Evolutionary conservation across 305 asterid genomes (phyloP).

Genomic region (Caryopteris hybrid): DNA sequence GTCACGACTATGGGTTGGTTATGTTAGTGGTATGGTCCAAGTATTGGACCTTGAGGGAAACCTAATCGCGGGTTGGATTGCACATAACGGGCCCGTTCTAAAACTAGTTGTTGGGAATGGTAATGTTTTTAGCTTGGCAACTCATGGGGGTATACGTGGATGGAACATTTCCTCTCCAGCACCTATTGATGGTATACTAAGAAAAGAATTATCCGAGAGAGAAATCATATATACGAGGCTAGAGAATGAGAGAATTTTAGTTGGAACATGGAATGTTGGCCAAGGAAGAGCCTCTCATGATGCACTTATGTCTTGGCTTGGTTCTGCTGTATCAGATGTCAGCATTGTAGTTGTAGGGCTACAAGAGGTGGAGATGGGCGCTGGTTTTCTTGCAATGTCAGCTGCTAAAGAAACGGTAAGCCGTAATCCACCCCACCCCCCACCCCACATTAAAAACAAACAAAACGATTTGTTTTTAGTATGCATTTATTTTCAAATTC

Average conservation of each 20-base stretch:
- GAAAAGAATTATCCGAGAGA: slow-evolving; percentile 52
- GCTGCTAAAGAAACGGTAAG: slow-evolving; percentile 97
- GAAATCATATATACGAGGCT: slow-evolving; percentile 53
- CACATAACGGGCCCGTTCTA: slow-evolving; percentile 85
- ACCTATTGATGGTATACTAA: slow-evolving; percentile 58
- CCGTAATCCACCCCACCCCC: not conserved
- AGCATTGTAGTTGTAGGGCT: slow-evolving; percentile 80
- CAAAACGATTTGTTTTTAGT: not conserved
- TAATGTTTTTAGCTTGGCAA: slow-evolving; percentile 70
- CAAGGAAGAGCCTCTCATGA: slow-evolving; percentile 93
- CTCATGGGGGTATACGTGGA: slow-evolving; percentile 93
- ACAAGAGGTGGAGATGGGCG: slow-evolving; percentile 99
- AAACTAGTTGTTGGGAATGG: slow-evolving; percentile 60
- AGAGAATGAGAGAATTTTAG: slow-evolving; percentile 53
- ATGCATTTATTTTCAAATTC: not conserved
- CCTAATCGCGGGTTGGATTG: slow-evolving; percentile 65
- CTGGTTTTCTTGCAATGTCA: slow-evolving; percentile 97
- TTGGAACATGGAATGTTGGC: slow-evolving; percentile 98
- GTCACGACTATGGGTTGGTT: slow-evolving; percentile 81
- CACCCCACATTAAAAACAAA: too few species aligned
- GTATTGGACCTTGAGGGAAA: slow-evolving; percentile 80
- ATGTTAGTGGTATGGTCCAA: slow-evolving; percentile 78
- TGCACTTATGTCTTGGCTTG: slow-evolving; percentile 87
- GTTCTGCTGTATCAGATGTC: slow-evolving; percentile 69
- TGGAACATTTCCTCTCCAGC: slow-evolving; percentile 94